Conservation (phyloP, 176 grass and related monocot genomes). For the Triticum turgidum region DNA sequence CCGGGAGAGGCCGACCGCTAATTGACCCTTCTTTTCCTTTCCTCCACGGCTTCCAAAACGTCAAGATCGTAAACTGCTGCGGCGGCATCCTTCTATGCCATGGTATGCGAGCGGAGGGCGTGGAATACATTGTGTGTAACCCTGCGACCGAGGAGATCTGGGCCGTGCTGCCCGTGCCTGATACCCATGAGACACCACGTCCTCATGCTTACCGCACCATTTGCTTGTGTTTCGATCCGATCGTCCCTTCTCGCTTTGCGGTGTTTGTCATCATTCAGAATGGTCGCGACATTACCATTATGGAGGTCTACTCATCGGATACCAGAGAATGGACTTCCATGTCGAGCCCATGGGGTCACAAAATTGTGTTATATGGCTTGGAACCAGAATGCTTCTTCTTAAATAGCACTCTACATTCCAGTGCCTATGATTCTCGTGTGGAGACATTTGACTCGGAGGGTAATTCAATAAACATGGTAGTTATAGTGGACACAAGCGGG, state of each 20-base stretch:
- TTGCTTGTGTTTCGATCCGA: too few relatives aligned
- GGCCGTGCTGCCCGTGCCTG: background rate
- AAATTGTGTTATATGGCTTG: fast-evolving
- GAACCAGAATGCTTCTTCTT: too few relatives aligned
- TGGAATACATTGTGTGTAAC: background rate
- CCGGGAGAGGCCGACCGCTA: background rate
- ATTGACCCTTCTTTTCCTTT: background rate
- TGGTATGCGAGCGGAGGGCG: background rate
- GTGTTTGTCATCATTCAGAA: too few relatives aligned
- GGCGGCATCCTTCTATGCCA: background rate
- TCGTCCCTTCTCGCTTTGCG: too few relatives aligned
- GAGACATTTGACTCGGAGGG: too few relatives aligned
- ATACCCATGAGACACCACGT: background rate
- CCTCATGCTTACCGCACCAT: too few relatives aligned
- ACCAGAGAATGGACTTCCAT: too few relatives aligned
- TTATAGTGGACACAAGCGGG: too few relatives aligned
- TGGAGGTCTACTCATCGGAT: too few relatives aligned
- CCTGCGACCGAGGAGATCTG: background rate
- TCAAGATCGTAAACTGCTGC: background rate
- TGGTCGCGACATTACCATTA: fast-evolving
- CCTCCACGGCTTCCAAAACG: background rate
- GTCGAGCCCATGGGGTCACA: too few relatives aligned
- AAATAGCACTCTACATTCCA: fast-evolving
- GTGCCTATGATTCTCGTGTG: too few relatives aligned
- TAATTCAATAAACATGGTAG: too few relatives aligned